A percentile compares a stretch with the other conserved stretches of the same genome.
Conservation (phyloP, 73 alveolate genomes). For the Durusdinium trenchii region DNA sequence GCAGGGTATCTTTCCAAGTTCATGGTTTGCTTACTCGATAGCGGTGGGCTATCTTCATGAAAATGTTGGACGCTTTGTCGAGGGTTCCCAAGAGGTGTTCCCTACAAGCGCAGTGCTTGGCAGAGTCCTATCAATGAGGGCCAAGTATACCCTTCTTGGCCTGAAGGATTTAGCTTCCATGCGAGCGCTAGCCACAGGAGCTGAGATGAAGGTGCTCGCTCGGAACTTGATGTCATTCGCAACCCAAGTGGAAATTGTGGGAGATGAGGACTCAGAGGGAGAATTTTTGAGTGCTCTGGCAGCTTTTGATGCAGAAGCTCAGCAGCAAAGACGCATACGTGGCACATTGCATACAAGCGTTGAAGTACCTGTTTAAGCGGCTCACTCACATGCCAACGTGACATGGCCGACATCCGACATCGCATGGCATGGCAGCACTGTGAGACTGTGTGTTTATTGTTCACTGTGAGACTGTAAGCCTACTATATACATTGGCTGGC, state of each 20-base stretch:
- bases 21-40: background rate
- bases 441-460: background rate
- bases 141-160: background rate
- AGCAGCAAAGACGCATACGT: no score
- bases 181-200: background rate
- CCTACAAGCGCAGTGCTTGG: background rate
- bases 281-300: background rate
- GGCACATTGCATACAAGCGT: no score
- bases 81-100: background rate
- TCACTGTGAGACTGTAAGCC: background rate
- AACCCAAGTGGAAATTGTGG: background rate
- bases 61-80: background rate
- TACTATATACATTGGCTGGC: background rate
- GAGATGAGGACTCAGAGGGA: background rate
- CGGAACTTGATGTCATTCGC: background rate
- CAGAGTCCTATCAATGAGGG: background rate
- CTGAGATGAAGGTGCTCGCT: background rate
- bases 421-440: background rate
- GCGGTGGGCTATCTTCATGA: background rate
- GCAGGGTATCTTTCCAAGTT: background rate
- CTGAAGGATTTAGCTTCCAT: background rate
- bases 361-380: background rate
- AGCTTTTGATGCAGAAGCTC: background rate
- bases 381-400: background rate
- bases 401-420: background rate